These are phyloP conservation scores for Lagenidium giganteum DNA, from an alignment of 352 stramenopile species.

Conservation along the genomic window DNA sequence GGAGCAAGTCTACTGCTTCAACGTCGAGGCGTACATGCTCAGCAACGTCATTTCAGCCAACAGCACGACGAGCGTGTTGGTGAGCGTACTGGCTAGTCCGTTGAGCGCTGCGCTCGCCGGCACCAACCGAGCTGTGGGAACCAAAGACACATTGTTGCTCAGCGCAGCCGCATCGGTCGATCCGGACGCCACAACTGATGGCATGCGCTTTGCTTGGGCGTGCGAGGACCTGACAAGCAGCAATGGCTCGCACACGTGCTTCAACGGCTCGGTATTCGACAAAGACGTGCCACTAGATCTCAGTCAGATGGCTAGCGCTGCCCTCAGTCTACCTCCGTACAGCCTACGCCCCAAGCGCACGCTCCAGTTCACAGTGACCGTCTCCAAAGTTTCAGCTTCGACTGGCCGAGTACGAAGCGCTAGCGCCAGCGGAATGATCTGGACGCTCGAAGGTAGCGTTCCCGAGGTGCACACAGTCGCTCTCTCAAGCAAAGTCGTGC, in stretches of 20 bases:
- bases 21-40: conserved; percentile 41
- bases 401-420: not conserved
- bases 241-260: conserved; percentile 5
- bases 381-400: conserved; percentile 18
- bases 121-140: conserved; percentile 39
- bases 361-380: conserved; percentile 42
- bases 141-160: conserved; percentile 43
- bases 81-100: conserved; percentile 34
- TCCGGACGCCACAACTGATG: conserved; percentile 27
- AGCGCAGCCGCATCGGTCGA: conserved; percentile 40
- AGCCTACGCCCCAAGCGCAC: conserved; percentile 30
- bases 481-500: conserved; percentile 37
- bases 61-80: conserved; percentile 15
- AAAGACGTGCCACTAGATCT: conserved; percentile 14
- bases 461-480: conserved; percentile 30
- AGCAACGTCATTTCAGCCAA: conserved; percentile 12
- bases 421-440: conserved; percentile 28
- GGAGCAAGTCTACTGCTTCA: conserved; percentile 51
- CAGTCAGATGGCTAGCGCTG: not conserved
- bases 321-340: conserved; percentile 36
- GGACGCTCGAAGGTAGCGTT: conserved; percentile 38
- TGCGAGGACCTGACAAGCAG: conserved; percentile 51
- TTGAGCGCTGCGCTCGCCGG: conserved; percentile 31
- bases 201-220: conserved; percentile 43
- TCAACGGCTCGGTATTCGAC: conserved; percentile 12